Evolutionary conservation across 148 eudicot species (phyloP), one percentile per base, ranked within the genome.

Genomic region (Simmondsia chinensis): DNA sequence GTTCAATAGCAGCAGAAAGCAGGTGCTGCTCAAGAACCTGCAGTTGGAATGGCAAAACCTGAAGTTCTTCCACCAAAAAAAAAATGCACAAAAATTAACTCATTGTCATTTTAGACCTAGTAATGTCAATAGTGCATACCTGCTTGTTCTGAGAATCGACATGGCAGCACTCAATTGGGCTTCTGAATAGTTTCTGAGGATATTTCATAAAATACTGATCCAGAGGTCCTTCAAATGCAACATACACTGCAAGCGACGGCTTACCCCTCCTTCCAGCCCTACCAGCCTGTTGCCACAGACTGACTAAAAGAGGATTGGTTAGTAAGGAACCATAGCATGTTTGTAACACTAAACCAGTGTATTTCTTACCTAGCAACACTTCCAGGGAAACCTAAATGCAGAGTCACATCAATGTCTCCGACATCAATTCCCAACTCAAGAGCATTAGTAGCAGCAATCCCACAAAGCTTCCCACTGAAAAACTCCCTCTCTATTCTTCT

Each of bases 261-360:
- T 67, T 82, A 63, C 76, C 95, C 58, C 97, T 74, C 64, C 97
- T 76, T 39, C 97, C 97, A 46, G 97, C 76, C 69, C 97, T 74
- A 53, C 97, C 97, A 64, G 95, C 97, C 73, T 91, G 97, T 61
- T 91, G 97, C 97, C 97, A 79, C 21, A 91, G 60, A 57, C 97
- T 91, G 58, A 22, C 57, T 22, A 35, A 2, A 43, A 39, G 25
- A 15, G 19, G 22, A 54, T 19, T 7, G 12, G 13, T 61, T 41
- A 50, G 36, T 14, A 40, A 53, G 60, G 25, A 20, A 28, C 2
- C 29, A 39, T 7, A 24, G 27, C 32, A 12, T 29, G n/a, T 19
- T 30, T 42, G 23, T 37, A 18, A 25, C 28, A 60, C 36, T 39
- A n/a, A 57, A 54, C 49, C 31, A 46, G 31, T 32, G 42, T 18